Conservation (phyloP, 2,329 filamentous ascomycete species). For the Fusarium bactridioides region DNA sequence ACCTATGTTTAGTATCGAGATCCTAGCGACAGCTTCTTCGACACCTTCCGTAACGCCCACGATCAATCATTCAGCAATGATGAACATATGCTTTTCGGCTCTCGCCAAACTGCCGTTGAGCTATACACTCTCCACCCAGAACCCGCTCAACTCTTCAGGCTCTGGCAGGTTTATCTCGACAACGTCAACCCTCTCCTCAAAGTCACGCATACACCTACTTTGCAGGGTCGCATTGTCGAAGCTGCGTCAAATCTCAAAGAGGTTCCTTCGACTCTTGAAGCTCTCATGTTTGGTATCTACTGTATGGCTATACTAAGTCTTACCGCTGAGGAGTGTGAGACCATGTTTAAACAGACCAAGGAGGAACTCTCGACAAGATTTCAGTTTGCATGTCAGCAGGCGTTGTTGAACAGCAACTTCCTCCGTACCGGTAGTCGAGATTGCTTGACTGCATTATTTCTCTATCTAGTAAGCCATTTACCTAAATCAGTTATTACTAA, state of each 20-base stretch:
- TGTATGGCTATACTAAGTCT: conserved; percentile 54
- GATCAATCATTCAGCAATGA: conserved; percentile 51
- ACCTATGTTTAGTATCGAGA: not conserved
- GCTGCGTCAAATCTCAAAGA: conserved; percentile 52
- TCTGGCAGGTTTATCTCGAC: conserved; percentile 67
- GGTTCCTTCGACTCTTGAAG: conserved; percentile 55
- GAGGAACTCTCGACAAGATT: conserved; percentile 52
- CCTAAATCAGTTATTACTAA: not conserved
- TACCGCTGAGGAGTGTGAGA: conserved; percentile 51
- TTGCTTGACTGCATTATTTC: conserved; percentile 63
- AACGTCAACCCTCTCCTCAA: conserved; percentile 68
- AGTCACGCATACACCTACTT: conserved; percentile 62
- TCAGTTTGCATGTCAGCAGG: conserved; percentile 60
- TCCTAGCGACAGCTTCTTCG: not conserved
- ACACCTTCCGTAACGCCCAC: conserved; percentile 55
- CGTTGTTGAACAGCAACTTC: conserved; percentile 60
- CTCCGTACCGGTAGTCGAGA: conserved; percentile 59
- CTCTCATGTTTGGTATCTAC: conserved; percentile 65
- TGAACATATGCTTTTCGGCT: conserved; percentile 62
- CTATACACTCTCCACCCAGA: conserved; percentile 60
- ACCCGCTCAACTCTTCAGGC: conserved; percentile 53
- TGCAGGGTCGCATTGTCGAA: conserved; percentile 62
- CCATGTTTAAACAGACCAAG: conserved; percentile 52
- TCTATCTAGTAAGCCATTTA: conserved; percentile 59
- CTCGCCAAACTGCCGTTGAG: conserved; percentile 49